A percentile compares a stretch with the other conserved stretches of the same genome.
Conservation (phyloP, 495 filamentous ascomycete species). For the Penicilliopsis zonata region DNA sequence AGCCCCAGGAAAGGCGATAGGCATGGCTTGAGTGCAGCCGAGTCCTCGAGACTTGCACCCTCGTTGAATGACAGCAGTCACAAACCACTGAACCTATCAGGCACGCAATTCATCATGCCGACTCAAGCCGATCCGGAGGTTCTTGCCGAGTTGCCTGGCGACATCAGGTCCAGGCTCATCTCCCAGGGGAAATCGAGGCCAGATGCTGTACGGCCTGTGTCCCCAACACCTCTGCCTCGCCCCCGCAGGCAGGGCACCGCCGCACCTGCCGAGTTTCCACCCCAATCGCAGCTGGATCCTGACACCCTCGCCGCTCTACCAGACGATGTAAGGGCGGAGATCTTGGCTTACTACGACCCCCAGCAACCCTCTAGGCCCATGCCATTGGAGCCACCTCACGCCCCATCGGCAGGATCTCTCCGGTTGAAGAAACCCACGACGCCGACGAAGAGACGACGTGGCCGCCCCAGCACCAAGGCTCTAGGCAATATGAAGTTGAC, state of each 20-base stretch:
- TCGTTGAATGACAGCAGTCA: constrained; percentile 42
- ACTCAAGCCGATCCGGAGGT: constrained; percentile 64
- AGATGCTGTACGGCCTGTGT: constrained; percentile 12
- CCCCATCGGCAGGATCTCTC: constrained; percentile 22
- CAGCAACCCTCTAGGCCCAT: constrained; percentile 6
- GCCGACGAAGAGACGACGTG: constrained; percentile 46
- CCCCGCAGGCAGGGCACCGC: constrained; percentile 6
- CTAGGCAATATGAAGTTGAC: constrained; percentile 34
- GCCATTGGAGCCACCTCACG: constrained; percentile 19
- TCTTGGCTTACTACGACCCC: constrained; percentile 53
- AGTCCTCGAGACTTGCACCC: constrained; percentile 27
- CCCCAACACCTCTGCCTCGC: constrained; percentile 20
- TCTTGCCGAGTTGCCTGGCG: constrained; percentile 62
- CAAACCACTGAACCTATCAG: constrained; percentile 61
- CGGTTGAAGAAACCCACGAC: constrained; percentile 37
- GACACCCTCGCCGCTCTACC: constrained; percentile 69
- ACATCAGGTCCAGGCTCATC: constrained; percentile 66
- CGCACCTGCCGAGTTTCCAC: constrained; percentile 19
- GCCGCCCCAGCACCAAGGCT: constrained; percentile 29
- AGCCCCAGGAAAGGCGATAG: constrained; percentile 54
- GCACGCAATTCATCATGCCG: constrained; percentile 83
- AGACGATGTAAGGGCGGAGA: constrained; percentile 69
- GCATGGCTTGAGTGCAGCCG: constrained; percentile 20
- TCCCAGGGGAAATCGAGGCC: constrained; percentile 28
- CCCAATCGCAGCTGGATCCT: constrained; percentile 53